These are phyloP conservation scores for Aspergillus funiculosus DNA, from an alignment of 495 filamentous ascomycete species.

Conservation along the genomic window DNA sequence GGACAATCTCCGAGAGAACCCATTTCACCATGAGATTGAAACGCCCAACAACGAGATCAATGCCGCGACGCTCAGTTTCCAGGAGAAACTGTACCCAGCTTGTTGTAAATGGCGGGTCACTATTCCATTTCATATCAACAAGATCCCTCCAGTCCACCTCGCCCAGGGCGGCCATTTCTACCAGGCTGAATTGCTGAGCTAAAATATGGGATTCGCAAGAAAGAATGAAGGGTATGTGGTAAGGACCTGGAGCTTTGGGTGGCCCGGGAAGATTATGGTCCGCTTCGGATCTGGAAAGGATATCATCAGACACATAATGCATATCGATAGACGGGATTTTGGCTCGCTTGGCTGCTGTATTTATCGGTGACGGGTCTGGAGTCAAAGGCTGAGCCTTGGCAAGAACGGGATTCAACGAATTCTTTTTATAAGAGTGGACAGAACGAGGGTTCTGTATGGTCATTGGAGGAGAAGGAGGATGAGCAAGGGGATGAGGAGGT, in stretches of 20 bases:
- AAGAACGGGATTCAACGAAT: constrained; percentile 36
- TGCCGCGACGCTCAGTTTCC: constrained; percentile 73
- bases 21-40: constrained; percentile 99
- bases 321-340: constrained; percentile 22
- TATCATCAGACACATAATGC: constrained; percentile 34
- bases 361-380: constrained; percentile 46
- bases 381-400: constrained; percentile 45
- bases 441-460: constrained; percentile 59
- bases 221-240: constrained; percentile 85
- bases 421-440: constrained; percentile 31
- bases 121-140: constrained; percentile 89
- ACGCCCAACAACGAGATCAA: constrained; percentile 92
- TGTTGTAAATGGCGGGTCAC: constrained; percentile 54
- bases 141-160: constrained; percentile 98
- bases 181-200: constrained; percentile 89
- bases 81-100: constrained; percentile 92
- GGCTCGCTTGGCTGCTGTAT: constrained; percentile 17
- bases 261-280: constrained; percentile 13
- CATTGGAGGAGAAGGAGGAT: constrained; percentile 74
- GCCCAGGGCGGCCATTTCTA: constrained; percentile 92
- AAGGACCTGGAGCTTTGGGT: constrained; percentile 11
- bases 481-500: constrained; percentile 60
- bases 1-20: constrained; percentile 83
- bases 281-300: constrained; percentile 37
- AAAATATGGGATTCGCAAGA: constrained; percentile 85